Percentiles rank a stretch among this genome's conserved stretches.
Conservation (phyloP, 805 yeast genomes). For the Candida stauntonica region DNA sequence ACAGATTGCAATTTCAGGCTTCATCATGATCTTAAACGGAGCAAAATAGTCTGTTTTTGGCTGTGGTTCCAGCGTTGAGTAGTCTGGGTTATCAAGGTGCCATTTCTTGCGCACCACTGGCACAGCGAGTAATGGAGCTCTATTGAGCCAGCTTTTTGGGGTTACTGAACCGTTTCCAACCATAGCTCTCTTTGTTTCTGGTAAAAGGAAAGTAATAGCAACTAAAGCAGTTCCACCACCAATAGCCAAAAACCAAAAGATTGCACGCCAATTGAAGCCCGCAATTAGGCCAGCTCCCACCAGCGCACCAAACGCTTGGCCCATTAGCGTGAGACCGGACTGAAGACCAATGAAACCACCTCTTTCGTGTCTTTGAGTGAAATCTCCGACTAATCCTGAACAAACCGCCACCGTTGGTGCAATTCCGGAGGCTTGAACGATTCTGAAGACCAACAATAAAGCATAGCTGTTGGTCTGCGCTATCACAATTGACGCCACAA, state of each 20-base stretch:
- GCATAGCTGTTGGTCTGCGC: constrained; percentile 56
- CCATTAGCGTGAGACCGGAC: constrained; percentile 60
- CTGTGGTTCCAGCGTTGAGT: constrained; percentile 25
- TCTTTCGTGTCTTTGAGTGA: constrained; percentile 58
- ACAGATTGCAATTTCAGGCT: constrained; percentile 42
- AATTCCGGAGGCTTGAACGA: constrained; percentile 74
- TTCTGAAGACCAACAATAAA: constrained; percentile 59
- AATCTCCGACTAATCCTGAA: constrained; percentile 71
- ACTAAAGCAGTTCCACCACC: constrained; percentile 47
- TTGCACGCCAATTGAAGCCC: constrained; percentile 64
- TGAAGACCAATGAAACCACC: constrained; percentile 68
- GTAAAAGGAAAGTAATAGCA: constrained; percentile 40
- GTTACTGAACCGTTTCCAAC: constrained; percentile 71
- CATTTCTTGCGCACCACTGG: constrained; percentile 15
- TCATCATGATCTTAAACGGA: constrained; percentile 40
- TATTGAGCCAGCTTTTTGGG: constrained; percentile 42
- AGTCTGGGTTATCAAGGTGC: constrained; percentile 30
- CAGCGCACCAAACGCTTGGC: constrained; percentile 79
- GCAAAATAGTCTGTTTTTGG: constrained; percentile 29
- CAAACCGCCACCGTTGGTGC: constrained; percentile 71
- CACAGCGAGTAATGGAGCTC: constrained; percentile 39
- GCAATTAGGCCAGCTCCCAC: constrained; percentile 45
- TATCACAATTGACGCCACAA: constrained; percentile 61
- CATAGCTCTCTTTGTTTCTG: constrained; percentile 69
- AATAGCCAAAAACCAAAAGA: constrained; percentile 72